A percentile compares a stretch with the other conserved stretches of the same genome.
These are phyloP conservation scores for Kwoniella sp. DNA, from an alignment of 768 basidiomycete genomes.

Conservation along the genomic window DNA sequence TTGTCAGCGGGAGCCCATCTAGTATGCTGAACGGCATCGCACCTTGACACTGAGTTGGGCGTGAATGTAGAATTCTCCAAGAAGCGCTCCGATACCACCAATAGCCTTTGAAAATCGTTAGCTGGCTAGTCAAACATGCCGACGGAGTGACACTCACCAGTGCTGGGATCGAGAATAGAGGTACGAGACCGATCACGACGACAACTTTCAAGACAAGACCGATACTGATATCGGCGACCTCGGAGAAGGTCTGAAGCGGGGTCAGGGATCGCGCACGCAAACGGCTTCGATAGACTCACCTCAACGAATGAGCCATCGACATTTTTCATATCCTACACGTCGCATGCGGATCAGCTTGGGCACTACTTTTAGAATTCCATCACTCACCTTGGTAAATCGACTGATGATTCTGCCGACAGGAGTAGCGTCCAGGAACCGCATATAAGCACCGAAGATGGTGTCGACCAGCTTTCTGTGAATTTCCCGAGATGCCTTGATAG, in stretches of 20 bases:
- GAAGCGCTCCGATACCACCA: slow-evolving; percentile 53
- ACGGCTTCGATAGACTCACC: slow-evolving; percentile 8
- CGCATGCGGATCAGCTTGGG: background rate
- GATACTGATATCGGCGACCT: slow-evolving; percentile 35
- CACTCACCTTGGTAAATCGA: slow-evolving; percentile 43
- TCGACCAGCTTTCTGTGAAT: slow-evolving; percentile 42
- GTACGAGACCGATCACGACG: slow-evolving; percentile 41
- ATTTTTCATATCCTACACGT: slow-evolving; percentile 38
- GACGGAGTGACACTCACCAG: slow-evolving; percentile 14
- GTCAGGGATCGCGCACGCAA: background rate
- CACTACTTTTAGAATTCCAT: background rate
- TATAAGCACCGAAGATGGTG: slow-evolving; percentile 39
- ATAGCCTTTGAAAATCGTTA: slow-evolving; percentile 20
- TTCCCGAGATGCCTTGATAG: slow-evolving; percentile 38
- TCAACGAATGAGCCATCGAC: slow-evolving; percentile 41
- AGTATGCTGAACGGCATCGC: background rate
- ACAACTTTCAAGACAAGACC: slow-evolving; percentile 39
- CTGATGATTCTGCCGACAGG: slow-evolving; percentile 44
- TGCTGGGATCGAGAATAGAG: slow-evolving; percentile 41
- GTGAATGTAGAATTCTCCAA: slow-evolving; percentile 58
- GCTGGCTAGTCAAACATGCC: too few species aligned
- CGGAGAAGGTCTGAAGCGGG: slow-evolving; percentile 24
- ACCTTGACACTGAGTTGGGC: slow-evolving; percentile 58
- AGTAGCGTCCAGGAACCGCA: slow-evolving; percentile 41
- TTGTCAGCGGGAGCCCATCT: background rate